phyloP scores from a whole-genome alignment of 176 grass and related monocot species.

The Lolium rigidum region DNA sequence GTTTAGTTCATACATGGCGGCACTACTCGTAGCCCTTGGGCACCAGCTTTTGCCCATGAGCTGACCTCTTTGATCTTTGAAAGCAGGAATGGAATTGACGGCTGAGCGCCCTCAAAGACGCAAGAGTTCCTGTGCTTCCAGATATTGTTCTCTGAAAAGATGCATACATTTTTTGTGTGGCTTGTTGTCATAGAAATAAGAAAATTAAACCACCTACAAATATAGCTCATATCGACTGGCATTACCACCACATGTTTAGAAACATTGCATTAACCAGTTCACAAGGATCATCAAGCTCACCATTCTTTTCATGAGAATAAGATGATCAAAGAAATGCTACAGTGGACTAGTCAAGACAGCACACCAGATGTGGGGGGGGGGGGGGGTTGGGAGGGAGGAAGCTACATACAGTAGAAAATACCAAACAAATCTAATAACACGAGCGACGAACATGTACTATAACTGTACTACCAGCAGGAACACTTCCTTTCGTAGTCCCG shows the following conservation, averaged over 20 bases:
- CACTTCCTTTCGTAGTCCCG: conserved; percentile 30
- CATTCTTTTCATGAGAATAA: conserved; percentile 1
- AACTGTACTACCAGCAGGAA: conserved; percentile 2
- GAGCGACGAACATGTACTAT: no score
- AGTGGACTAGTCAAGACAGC: neutral
- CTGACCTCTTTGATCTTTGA: no score
- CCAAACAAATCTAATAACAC: no score
- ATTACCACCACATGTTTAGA: neutral
- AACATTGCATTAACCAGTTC: conserved; percentile 2
- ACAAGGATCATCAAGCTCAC: conserved; percentile 6
- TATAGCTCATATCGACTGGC: neutral
- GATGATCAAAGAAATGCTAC: neutral
- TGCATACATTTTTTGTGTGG: neutral
- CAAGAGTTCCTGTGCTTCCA: no score
- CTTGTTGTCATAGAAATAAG: neutral
- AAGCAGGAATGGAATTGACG: no score
- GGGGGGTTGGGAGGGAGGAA: no score
- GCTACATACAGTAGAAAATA: conserved; percentile 41
- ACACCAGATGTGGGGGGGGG: neutral
- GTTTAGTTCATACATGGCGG: no score
- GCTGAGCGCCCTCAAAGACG: no score
- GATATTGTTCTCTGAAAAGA: neutral
- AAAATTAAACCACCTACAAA: neutral
- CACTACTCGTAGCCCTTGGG: no score
- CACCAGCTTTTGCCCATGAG: no score